phyloP scores from a whole-genome alignment of 768 basidiomycete species.

The Termitomyces sp. region DNA sequence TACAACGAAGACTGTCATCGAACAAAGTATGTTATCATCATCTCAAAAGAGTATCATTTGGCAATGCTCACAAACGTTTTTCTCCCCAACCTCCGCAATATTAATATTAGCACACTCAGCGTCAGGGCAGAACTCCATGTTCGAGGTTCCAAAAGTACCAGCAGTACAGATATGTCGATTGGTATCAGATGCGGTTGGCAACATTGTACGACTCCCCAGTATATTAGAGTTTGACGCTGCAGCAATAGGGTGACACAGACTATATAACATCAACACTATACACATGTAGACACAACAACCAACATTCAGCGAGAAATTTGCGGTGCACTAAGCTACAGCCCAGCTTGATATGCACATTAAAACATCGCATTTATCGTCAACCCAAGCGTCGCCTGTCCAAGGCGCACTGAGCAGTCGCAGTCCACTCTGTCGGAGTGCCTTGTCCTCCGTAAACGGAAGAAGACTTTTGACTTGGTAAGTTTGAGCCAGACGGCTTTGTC shows the following conservation, averaged over 20 bases:
- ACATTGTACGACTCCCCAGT: constrained; percentile 79
- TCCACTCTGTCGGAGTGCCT: constrained; percentile 78
- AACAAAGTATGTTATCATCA: neutral
- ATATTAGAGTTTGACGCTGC: constrained; percentile 91
- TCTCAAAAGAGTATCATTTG: neutral
- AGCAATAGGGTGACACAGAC: neutral
- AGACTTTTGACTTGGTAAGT: constrained; percentile 72
- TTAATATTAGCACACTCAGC: too few relatives aligned
- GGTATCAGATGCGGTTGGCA: constrained; percentile 74
- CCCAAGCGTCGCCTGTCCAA: constrained; percentile 68
- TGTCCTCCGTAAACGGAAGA: constrained; percentile 66
- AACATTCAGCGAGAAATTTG: neutral
- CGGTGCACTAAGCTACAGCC: neutral
- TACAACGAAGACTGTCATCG: constrained; percentile 74
- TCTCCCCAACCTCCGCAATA: constrained; percentile 88
- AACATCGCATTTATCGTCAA: constrained; percentile 72
- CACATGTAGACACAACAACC: neutral
- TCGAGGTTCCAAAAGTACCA: constrained; percentile 82
- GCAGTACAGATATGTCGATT: constrained; percentile 97
- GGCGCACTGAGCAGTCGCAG: constrained; percentile 70
- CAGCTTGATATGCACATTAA: constrained; percentile 85
- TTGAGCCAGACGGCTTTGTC: constrained; percentile 81
- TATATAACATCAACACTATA: too few relatives aligned
- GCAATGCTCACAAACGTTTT: constrained; percentile 74
- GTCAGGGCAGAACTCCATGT: constrained; percentile 90